These are phyloP conservation scores for Tolypocladium ophioglossoides DNA, from an alignment of 2,329 filamentous ascomycete genomes.

Conservation along the genomic window DNA sequence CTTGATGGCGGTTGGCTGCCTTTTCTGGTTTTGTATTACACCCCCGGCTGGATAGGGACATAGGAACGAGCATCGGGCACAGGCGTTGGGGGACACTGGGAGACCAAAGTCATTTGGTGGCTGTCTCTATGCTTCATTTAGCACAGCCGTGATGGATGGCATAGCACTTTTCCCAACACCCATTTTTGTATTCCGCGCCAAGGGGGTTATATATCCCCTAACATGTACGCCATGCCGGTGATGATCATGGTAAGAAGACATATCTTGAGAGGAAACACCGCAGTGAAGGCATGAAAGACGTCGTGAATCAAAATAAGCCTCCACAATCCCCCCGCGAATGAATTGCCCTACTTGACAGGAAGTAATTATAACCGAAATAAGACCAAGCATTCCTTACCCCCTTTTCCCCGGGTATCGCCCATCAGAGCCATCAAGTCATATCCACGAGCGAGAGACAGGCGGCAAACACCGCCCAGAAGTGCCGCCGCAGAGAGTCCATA, in stretches of 20 bases:
- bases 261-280: not conserved
- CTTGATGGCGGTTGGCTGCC: not conserved
- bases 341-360: not conserved
- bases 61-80: not conserved
- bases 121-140: not conserved
- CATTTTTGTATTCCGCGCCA: not conserved
- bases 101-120: not conserved
- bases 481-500: not conserved
- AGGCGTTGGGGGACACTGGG: conserved; percentile 7
- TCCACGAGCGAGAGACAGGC: not conserved
- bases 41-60: not conserved
- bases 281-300: not conserved
- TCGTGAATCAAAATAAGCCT: not conserved
- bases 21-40: not conserved
- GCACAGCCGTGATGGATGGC: not conserved
- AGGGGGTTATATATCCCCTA: not conserved
- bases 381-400: not conserved
- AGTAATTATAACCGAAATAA: not conserved
- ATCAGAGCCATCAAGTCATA: not conserved
- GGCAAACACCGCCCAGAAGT: not conserved
- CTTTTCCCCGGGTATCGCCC: not conserved
- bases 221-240: not conserved
- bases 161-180: not conserved
- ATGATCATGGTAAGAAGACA: not conserved
- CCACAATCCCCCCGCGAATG: not conserved